These are phyloP conservation scores for Hemileccinum impolitum DNA, from an alignment of 768 basidiomycete genomes.

Conservation along the genomic window DNA sequence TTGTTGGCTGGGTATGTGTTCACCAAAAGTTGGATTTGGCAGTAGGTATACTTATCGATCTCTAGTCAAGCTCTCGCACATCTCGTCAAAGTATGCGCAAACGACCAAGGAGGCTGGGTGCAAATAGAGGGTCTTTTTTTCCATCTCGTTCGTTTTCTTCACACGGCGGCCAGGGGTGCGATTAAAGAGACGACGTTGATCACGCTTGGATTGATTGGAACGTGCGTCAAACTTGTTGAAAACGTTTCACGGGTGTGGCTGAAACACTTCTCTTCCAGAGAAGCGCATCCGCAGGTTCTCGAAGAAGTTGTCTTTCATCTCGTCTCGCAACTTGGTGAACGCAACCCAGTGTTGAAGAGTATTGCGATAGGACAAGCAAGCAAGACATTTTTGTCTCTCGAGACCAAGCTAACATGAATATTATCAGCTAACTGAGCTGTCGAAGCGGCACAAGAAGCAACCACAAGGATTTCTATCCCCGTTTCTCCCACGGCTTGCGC, in stretches of 20 bases:
- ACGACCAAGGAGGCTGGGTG: slow-evolving; percentile 31
- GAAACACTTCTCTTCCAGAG: slow-evolving; percentile 33
- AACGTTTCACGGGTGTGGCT: neutral
- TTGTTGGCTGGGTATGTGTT: slow-evolving; percentile 63
- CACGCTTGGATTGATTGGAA: slow-evolving; percentile 54
- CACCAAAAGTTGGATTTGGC: too few species aligned
- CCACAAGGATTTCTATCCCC: slow-evolving; percentile 69
- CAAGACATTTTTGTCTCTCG: neutral
- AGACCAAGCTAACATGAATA: slow-evolving; percentile 2
- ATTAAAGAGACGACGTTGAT: slow-evolving; percentile 65
- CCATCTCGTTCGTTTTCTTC: slow-evolving; percentile 47
- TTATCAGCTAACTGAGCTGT: slow-evolving; percentile 53
- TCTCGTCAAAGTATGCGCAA: slow-evolving; percentile 43
- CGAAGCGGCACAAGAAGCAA: slow-evolving; percentile 55
- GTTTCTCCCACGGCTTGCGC: slow-evolving; percentile 63
- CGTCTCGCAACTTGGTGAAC: slow-evolving; percentile 61
- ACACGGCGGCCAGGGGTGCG: slow-evolving; percentile 38
- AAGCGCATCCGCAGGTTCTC: slow-evolving; percentile 48
- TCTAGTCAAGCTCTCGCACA: slow-evolving; percentile 44
- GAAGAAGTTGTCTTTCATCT: slow-evolving; percentile 59
- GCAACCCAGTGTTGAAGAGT: slow-evolving; percentile 68
- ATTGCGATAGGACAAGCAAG: slow-evolving; percentile 65
- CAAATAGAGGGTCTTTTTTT: slow-evolving; percentile 42
- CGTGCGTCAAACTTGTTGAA: slow-evolving; percentile 23
- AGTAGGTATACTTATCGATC: slow-evolving; percentile 9